Evolutionary conservation across 2,329 filamentous ascomycete genomes (phyloP).

Genomic region (Fragosphaeria purpurea): DNA sequence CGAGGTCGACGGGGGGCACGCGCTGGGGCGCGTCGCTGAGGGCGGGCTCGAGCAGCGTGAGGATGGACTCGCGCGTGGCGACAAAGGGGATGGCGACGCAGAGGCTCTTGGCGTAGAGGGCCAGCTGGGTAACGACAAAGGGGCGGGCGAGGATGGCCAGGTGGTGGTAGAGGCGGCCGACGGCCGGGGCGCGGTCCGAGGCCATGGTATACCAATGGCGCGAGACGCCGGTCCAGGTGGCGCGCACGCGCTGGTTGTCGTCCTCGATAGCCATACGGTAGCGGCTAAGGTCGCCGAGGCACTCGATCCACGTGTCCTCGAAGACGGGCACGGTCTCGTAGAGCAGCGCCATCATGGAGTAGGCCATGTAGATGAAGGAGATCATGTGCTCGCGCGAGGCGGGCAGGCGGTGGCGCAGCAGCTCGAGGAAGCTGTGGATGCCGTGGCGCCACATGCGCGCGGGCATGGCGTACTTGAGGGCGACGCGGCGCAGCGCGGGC

Average conservation of each 20-base stretch:
- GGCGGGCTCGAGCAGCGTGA: constrained; percentile 57
- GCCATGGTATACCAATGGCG: constrained; percentile 78
- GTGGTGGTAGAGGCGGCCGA: constrained; percentile 79
- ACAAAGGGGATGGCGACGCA: constrained; percentile 58
- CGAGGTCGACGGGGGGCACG: constrained; percentile 40
- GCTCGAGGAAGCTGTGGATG: constrained; percentile 75
- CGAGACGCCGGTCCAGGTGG: constrained; percentile 73
- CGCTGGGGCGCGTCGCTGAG: constrained; percentile 20
- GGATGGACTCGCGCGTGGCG: constrained; percentile 58
- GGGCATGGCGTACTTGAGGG: constrained; percentile 81
- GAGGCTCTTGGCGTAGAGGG: constrained; percentile 61
- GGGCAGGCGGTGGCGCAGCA: constrained; percentile 65
- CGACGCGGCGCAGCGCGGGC: constrained; percentile 54
- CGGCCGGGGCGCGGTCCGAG: constrained; percentile 62
- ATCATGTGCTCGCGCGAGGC: constrained; percentile 80
- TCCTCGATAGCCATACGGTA: constrained; percentile 92
- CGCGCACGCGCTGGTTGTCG: constrained; percentile 61
- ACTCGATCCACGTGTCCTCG: constrained; percentile 87
- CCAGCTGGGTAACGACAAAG: constrained; percentile 60
- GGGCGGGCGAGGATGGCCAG: constrained; percentile 68
- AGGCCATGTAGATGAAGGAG: constrained; percentile 78
- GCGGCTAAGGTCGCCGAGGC: constrained; percentile 72
- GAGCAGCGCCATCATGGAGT: constrained; percentile 79
- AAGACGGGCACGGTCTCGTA: constrained; percentile 79
- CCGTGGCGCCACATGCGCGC: constrained; percentile 90